Evolutionary conservation across 345 rosid species (phyloP).

Genomic region (Citrus unshiu): DNA sequence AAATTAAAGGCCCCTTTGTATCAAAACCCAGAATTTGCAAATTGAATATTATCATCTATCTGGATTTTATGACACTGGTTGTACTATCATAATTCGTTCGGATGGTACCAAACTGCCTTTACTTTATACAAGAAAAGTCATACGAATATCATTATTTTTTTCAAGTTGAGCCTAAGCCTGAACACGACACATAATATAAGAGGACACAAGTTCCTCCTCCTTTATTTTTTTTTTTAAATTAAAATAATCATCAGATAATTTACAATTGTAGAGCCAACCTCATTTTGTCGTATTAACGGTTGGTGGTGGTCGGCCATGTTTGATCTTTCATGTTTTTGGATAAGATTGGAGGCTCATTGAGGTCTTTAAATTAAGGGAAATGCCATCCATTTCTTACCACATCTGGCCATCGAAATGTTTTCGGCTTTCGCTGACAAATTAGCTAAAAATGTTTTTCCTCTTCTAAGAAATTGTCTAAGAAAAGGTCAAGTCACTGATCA

Average conservation of each 20-base stretch:
- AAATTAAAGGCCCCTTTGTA: background rate
- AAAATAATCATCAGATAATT: background rate
- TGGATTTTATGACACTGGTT: background rate
- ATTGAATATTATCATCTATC: background rate
- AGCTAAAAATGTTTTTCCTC: background rate
- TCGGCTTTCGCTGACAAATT: background rate
- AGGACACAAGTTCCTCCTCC: background rate
- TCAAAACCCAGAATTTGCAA: background rate
- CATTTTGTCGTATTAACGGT: background rate
- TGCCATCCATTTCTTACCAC: background rate
- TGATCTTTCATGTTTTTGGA: background rate
- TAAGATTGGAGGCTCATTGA: background rate
- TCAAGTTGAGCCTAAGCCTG: background rate
- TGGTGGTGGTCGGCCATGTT: slow-evolving; percentile 12
- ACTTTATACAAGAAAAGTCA: background rate
- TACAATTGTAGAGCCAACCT: background rate
- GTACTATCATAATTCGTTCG: background rate
- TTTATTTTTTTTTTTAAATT: background rate
- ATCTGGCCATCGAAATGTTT: background rate
- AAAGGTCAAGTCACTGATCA: background rate
- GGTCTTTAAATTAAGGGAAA: background rate
- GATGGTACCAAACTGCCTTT: background rate
- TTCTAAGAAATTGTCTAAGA: background rate
- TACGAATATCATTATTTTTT: background rate
- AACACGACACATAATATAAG: background rate